Evolutionary conservation across 1,284 basidiomycete species (phyloP), one percentile per base, ranked within the genome.

Genomic region (Fistulina hepatica): DNA sequence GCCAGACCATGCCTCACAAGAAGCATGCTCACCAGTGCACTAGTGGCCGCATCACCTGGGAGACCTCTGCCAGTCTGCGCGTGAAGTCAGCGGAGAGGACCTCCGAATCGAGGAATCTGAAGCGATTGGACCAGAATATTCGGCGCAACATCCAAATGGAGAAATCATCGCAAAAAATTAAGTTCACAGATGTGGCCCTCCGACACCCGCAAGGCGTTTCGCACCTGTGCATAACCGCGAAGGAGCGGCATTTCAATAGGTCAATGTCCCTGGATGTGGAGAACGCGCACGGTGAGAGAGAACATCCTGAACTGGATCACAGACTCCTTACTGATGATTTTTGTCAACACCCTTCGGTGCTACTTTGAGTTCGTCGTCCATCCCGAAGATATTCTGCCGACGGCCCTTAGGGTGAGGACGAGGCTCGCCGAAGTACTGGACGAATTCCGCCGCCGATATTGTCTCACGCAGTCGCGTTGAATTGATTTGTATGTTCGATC

Each of bases 261-360:
- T 89, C 86, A 44, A 93, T 93, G 53, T 92, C 84, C 57, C 80
- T 84, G 46, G 24, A 41, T 11, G 28, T 16, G 19, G 21, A 20
- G 13, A 11, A 30, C 42, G 21, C 32, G 34, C 7, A n/a, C 39
- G 34, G 17, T 38, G 21, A 26, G 3, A 31, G 25, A 11, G 4
- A 27, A 4, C 12, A 27, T 27, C 25, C 3, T 15, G 12, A 27
- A 6, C 25, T 11, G 12, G 25, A n/a, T n/a, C 22, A 13, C 36
- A n/a, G 52, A 61, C 19, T 39, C 82, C 81, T 65, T 64, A 47
- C 46, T 31, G 17, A 53, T 94, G 89, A 15, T 66, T 68, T 57
- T 89, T 93, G 39, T 76, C 73, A n/a, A 91, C 59, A 0, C 90
- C 90, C 53, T 92, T 92, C 1, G 89, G 89, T 8, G 89, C 85